Base-by-base conservation (phyloP, 305 asterid species). In the Rubia tinctorum region DNA sequence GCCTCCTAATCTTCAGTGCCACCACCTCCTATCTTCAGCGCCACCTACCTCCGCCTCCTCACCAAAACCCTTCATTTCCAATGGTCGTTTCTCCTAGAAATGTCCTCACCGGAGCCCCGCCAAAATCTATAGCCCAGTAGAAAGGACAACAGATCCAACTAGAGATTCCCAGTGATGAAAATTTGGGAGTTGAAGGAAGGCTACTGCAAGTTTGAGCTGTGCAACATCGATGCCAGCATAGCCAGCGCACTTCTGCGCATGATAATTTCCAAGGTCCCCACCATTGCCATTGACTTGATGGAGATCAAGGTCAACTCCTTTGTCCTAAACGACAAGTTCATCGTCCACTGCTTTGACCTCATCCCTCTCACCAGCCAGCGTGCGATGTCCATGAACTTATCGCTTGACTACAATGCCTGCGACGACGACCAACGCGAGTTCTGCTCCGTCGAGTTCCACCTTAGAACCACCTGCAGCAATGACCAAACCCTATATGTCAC, bases 381-480 rank as follows among this genome's bases (percentile, higher is more conserved):
- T 0, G 97, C 99, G 45, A 95, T 95, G 99, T 81, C 92, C 60
- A 95, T 95, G 99, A 87, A 98, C 58, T 94, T 94, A 88, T 94
- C 98, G 2, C 92, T 98, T 20, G 99, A 94, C 85, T 94, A 98
- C 76, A 96, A 94, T 78, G 97, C 99, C 66, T 94, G 98, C 82
- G 99, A 94, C 77, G 99, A 94, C 72, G 99, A 97, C 67, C 97
- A 91, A 81, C 91, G 99, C 77, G 99, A 94, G 90, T 94, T 86
- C 78, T 94, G 98, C 81, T 90, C 97, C 14, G 98, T 95, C 68
- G 99, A 95, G 91, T 95, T 92, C 72, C 93, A 90, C 66, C 77
- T 95, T 3, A 82, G 95, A 1, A 97, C 90, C 0, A 95, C 88
- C 80, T 95, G 99, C 79, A 72, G 86, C 12, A 82, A 73, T 49